Evolutionary conservation across 2,329 filamentous ascomycete species (phyloP).

Genomic region (Sporothrix pseudoabietina): DNA sequence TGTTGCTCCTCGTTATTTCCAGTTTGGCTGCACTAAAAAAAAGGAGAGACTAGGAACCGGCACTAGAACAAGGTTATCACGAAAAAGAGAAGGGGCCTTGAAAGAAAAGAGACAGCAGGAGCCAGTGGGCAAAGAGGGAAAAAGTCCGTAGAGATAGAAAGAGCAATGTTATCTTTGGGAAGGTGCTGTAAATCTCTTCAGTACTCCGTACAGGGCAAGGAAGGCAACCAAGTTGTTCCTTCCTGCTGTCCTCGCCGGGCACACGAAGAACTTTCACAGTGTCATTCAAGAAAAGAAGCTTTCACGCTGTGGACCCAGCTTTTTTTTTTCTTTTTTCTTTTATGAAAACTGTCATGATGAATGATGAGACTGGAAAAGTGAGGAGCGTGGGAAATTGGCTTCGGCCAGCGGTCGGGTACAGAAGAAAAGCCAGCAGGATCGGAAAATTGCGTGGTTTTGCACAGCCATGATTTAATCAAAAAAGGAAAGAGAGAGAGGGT

Average conservation of each 20-base stretch:
- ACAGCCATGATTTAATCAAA: conserved; percentile 24
- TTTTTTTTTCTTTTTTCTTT: neutral
- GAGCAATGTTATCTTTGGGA: neutral
- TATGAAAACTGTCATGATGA: neutral
- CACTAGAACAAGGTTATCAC: conserved; percentile 15
- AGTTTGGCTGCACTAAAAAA: conserved; percentile 1
- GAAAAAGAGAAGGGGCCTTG: neutral
- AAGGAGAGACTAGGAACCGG: conserved; percentile 10
- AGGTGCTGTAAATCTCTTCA: neutral
- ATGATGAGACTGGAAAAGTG: neutral
- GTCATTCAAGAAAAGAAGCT: neutral
- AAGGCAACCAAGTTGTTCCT: neutral
- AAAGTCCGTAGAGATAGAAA: neutral
- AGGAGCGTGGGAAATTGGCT: conserved; percentile 11
- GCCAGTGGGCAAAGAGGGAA: neutral
- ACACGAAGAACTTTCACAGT: neutral
- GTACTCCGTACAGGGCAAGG: neutral
- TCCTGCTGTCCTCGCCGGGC: neutral
- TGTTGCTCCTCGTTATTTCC: neutral
- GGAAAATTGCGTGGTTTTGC: conserved; percentile 11
- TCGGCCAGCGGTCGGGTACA: neutral
- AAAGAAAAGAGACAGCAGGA: neutral
- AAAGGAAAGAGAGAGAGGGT: neutral
- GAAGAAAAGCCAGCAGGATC: neutral
- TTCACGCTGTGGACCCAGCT: neutral